Base-by-base conservation (phyloP, 1,284 basidiomycete species). In the Moesziomyces antarcticus region DNA sequence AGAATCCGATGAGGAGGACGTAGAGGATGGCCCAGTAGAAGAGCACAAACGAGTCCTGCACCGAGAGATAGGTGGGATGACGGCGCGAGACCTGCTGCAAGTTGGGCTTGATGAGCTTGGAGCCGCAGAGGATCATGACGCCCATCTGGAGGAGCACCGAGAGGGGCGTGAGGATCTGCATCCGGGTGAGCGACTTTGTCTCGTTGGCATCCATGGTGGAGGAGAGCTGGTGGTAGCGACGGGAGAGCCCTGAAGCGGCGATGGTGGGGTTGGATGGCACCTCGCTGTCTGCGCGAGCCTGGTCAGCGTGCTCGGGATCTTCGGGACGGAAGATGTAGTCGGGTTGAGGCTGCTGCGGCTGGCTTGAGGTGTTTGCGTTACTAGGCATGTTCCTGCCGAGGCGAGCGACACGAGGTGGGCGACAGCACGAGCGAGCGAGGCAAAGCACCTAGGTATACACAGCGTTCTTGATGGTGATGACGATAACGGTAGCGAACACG, bases 11-110 rank as follows among this genome's bases (percentile, higher is more conserved):
- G 82, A 91, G 89, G 0, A 88, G 63, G 2, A 82, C 60, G 65
- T 85, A 86, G 5, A 86, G 67, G n/a, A 86, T 46, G 3, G 83
- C 84, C 62, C 92, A 87, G 83, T 93, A 95, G 9, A 89, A 79
- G 0, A 88, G 88, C 10, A 94, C 87, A 68, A 92, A 86, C 2
- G 85, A 85, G 0, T 88, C 87, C 30, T 88, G 87, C 0, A 93
- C 92, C 0, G 91, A 90, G 46, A 95, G 87, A 8, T 91, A 87
- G 0, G 92, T 91, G 0, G 90, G 90, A 78, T 91, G 88, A 30
- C 56, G 55, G 48, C 65, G 56, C 11, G 65, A 57, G 5, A 79
- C 73, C 42, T 68, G 55, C 43, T 66, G 68, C 30, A 77, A 35
- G 30, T 65, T 74, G 30, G 71, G 68, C 52, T 66, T 62, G 68